These are phyloP conservation scores for Galeopsis tetrahit DNA, from an alignment of 257 asterid species.

Conservation along the genomic window DNA sequence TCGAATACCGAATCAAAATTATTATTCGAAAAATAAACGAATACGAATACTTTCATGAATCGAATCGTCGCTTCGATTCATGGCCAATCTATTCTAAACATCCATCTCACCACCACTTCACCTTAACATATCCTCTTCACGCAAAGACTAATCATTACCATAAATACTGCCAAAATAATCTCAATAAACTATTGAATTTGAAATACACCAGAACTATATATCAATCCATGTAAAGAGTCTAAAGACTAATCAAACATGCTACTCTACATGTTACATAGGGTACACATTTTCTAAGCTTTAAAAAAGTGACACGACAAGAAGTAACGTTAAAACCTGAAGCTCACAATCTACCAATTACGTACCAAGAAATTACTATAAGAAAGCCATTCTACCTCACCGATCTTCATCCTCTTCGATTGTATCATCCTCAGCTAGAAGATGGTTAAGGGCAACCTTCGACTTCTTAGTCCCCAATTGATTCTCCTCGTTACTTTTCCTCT, in stretches of 20 bases:
- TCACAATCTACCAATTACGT: neutral
- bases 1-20: too few species aligned
- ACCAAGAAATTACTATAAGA: constrained; percentile 14
- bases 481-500: constrained; percentile 50
- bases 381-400: constrained; percentile 29
- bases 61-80: too few species aligned
- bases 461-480: constrained; percentile 53
- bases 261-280: neutral
- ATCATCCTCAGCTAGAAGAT: constrained; percentile 83
- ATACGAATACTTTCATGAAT: too few species aligned
- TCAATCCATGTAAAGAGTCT: neutral
- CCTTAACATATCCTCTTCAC: too few species aligned
- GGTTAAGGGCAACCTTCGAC: constrained; percentile 70
- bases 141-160: too few species aligned
- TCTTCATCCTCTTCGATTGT: constrained; percentile 60
- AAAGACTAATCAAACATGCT: neutral
- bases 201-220: neutral
- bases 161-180: neutral
- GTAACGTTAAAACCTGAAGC: neutral
- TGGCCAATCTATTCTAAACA: too few species aligned
- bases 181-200: neutral
- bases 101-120: too few species aligned
- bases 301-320: neutral
- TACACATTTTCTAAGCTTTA: neutral
- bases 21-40: too few species aligned